phyloP scores from a whole-genome alignment of 176 grass and related monocot species.

The Oryza longistaminata region DNA sequence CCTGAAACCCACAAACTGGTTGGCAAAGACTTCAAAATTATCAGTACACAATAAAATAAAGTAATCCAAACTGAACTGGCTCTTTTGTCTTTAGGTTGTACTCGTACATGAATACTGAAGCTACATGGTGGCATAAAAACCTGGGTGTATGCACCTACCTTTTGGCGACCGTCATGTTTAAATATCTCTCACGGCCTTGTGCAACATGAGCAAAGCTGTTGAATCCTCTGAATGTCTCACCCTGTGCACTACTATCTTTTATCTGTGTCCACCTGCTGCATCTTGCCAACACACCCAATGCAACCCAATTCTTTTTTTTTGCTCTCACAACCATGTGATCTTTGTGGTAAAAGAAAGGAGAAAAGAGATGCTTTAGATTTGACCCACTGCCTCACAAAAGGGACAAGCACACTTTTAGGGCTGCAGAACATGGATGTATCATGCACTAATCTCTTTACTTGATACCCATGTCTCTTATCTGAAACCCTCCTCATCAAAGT shows the following conservation, averaged over 20 bases:
- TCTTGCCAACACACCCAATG: neutral
- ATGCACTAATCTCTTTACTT: slow-evolving; percentile 29
- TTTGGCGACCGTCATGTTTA: slow-evolving; percentile 34
- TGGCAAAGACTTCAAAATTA: neutral
- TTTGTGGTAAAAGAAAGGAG: slow-evolving; percentile 30
- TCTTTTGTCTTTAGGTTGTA: neutral
- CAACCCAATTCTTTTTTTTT: neutral
- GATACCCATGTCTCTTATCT: slow-evolving; percentile 33
- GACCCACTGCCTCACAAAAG: slow-evolving; percentile 29
- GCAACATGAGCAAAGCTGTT: slow-evolving; percentile 6
- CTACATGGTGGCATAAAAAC: neutral
- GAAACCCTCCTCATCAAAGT: neutral
- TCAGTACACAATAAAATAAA: neutral
- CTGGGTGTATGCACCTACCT: slow-evolving; percentile 13
- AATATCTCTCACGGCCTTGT: slow-evolving; percentile 8
- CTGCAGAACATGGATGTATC: slow-evolving; percentile 29
- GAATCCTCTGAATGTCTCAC: slow-evolving; percentile 16
- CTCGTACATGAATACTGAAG: neutral
- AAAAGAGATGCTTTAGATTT: slow-evolving; percentile 42
- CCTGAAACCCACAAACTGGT: neutral
- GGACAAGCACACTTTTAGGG: slow-evolving; percentile 31
- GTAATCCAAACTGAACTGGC: neutral
- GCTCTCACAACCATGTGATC: slow-evolving; percentile 44
- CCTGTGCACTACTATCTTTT: neutral
- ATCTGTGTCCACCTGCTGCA: neutral